Evolutionary conservation across 139 green algal species (phyloP), one percentile per base, ranked within the genome.

Genomic region (Limnomonas spitsbergensis): DNA sequence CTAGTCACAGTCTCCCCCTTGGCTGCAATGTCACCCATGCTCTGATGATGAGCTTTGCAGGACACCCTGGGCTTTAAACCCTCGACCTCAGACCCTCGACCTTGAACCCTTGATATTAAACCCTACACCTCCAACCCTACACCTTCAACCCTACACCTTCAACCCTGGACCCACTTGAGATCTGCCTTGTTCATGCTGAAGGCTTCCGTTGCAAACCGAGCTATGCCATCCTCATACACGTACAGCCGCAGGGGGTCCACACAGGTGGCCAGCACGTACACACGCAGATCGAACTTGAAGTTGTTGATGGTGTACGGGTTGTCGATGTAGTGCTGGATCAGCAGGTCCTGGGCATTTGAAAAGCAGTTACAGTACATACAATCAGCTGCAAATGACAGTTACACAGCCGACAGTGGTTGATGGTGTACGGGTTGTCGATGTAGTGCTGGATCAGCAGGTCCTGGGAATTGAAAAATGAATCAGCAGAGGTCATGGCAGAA

Each of bases 241-340:
- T 92, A 93, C 47, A 90, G 77, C 4, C 86, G 74, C 73, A 93
- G 77, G n/a, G 89, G 89, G 70, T 91, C 85, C 42, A 91, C 66
- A 78, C 78, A 87, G 4, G 85, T 92, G 56, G 89, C 89, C 3
- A 80, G 75, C 0, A 79, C 78, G 72, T 89, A 89, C 37, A 89
- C 36, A 20, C 87, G 77, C 82, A 92, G 74, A 77, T 92, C 86
- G 80, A 92, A 90, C 81, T 92, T 92, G 73, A 77, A 85, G 38
- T 85, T 86, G 31, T 89, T 75, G 77, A 93, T 90, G 39, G 86
- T 78, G 73, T 87, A 76, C 6, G 90, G 89, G 72, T 90, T 74
- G 69, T 75, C 29, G 24, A 94, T 89, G 88, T 94, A 94, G 40
- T 84, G 83, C 84, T 95, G 91, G 71, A 94, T 73, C 34, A 95